Conservation (phyloP, 305 asterid species). For the Fraxinus velutina region DNA sequence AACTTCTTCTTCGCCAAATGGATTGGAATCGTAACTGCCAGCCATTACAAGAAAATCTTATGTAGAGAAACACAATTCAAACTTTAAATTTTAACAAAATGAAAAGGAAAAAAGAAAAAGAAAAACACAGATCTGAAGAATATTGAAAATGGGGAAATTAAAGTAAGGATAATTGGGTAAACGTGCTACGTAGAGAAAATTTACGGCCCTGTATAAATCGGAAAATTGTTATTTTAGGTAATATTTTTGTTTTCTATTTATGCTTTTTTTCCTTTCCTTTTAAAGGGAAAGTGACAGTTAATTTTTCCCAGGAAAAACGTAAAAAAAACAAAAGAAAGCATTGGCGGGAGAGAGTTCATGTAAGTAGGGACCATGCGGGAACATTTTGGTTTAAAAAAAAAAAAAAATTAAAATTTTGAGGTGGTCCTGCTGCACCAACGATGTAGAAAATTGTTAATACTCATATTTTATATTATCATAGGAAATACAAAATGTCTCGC, state of each 20-base stretch:
- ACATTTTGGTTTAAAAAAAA: too few species aligned
- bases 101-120: neutral
- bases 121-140: neutral
- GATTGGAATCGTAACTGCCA: conserved; percentile 27
- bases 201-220: neutral
- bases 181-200: neutral
- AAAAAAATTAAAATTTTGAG: too few species aligned
- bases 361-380: neutral
- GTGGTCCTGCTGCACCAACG: too few species aligned
- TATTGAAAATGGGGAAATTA: neutral
- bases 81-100: neutral
- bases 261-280: neutral
- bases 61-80: neutral
- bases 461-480: neutral
- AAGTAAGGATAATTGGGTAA: neutral
- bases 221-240: neutral
- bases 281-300: neutral
- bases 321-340: neutral
- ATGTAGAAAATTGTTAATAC: too few species aligned
- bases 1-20: conserved; percentile 33
- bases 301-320: neutral
- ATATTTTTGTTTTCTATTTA: neutral
- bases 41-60: conserved; percentile 9
- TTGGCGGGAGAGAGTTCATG: neutral
- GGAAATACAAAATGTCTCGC: neutral